Percentiles rank a stretch among this genome's conserved stretches.
These are phyloP conservation scores for Leucaena leucocephala DNA, from an alignment of 306 rosid genomes.

Conservation along the genomic window DNA sequence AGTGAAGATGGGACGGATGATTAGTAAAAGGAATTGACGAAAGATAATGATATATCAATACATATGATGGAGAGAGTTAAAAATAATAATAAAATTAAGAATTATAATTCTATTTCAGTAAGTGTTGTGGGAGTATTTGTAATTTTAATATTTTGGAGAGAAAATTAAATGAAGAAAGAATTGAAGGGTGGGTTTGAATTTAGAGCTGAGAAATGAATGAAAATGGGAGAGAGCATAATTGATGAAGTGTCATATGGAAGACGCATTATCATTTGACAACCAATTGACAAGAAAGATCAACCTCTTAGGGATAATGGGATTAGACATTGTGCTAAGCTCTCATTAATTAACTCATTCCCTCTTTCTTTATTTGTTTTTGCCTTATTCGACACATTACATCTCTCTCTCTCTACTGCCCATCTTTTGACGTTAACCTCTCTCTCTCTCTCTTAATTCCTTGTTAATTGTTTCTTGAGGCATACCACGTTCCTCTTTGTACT, in stretches of 20 bases:
- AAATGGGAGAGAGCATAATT: slow-evolving; percentile 40
- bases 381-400: slow-evolving; percentile 30
- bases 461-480: slow-evolving; percentile 19
- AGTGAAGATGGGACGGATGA: slow-evolving; percentile 35
- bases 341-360: slow-evolving; percentile 24
- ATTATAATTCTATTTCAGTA: background rate
- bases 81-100: too few species aligned
- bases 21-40: slow-evolving; percentile 18
- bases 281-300: slow-evolving; percentile 53
- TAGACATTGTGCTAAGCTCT: slow-evolving; percentile 46
- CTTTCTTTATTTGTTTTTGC: slow-evolving; percentile 12
- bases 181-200: background rate
- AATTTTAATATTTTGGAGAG: background rate
- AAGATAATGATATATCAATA: slow-evolving; percentile 32
- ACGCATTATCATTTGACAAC: slow-evolving; percentile 43
- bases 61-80: background rate
- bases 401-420: background rate
- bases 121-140: background rate
- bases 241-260: slow-evolving; percentile 39
- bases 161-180: background rate
- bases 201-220: slow-evolving; percentile 26
- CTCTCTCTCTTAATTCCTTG: background rate
- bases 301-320: slow-evolving; percentile 50
- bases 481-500: slow-evolving; percentile 40
- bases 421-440: slow-evolving; percentile 13